Evolutionary conservation across 306 rosid genomes (phyloP).

Genomic region (Trifolium dubium): DNA sequence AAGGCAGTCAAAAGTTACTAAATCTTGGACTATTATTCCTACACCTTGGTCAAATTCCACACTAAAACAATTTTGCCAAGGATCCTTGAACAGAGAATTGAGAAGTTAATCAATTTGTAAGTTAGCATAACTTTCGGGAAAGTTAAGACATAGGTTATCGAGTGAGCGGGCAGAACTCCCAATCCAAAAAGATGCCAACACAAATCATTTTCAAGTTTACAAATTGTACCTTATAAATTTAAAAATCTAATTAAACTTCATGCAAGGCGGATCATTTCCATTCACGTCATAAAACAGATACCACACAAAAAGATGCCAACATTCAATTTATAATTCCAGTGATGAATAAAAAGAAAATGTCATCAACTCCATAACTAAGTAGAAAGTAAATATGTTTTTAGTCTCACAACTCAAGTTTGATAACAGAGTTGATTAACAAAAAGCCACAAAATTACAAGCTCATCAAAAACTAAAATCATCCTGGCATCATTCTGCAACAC

Average conservation of each 20-base stretch:
- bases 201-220: neutral
- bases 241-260: neutral
- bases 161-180: neutral
- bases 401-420: slow-evolving; percentile 29
- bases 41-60: neutral
- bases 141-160: neutral
- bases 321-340: slow-evolving; percentile 1
- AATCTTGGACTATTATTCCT: neutral
- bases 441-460: slow-evolving; percentile 32
- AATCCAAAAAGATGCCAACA: too few species aligned
- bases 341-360: neutral
- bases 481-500: slow-evolving; percentile 1
- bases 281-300: neutral
- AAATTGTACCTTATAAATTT: neutral
- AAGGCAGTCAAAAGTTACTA: neutral
- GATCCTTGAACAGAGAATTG: too few species aligned
- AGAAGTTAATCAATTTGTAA: too few species aligned
- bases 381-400: slow-evolving; percentile 23
- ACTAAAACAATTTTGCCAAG: neutral
- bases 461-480: slow-evolving; percentile 29
- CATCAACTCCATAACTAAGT: slow-evolving; percentile 12
- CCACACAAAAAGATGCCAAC: neutral
- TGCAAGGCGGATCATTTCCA: neutral
- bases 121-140: neutral
- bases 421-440: slow-evolving; percentile 6